Base-by-base conservation (phyloP, 2,329 filamentous ascomycete genomes). In the Aspergillus novofumigatus region DNA sequence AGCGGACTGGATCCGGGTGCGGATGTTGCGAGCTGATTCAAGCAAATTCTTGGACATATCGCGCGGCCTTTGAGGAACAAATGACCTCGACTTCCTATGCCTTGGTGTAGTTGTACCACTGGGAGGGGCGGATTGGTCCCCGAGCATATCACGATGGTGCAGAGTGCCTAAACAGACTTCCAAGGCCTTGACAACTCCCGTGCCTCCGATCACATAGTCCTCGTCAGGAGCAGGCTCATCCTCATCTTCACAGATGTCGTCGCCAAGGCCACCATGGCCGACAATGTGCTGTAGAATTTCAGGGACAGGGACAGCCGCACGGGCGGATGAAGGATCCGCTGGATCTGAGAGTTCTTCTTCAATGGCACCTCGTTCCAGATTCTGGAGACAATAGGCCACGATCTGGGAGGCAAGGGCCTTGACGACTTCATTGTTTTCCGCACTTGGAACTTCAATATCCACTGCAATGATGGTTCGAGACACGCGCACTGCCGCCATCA, bases 131-230 rank as follows among this genome's bases (percentile, higher is more conserved):
- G 75, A 77, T 20, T 68, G 63, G 49, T 77, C 76, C 5, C 70
- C 72, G 11, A 66, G 63, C 51, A 65, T 53, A 52, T 69, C 65
- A 38, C 59, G 84, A 53, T 87, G 82, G 54, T 84, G 83, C 58
- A 90, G 86, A 69, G 96, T 95, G 65, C 91, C 88, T 51, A 99
- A 79, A 67, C 92, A 96, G 67, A 95, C 95, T 54, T 91, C 87
- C 49, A 99, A 80, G 4, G 94, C 94, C 76, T 96, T 97, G 51
- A 96, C 93, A 1, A 99, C 91, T 26, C 93, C 94, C 0, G 92
- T 96, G 17, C 93, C 93, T 21, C 93, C 92, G 67, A 97, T 94
- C 48, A 97, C 92, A 73, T 97, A 97, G 72, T 97, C 91, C 57
- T 96, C 89, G 63, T 96, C 91, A 0, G 92, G 90, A 6, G 91